phyloP scores from a whole-genome alignment of 768 basidiomycete genomes.

The Sporobolomyces roseus region DNA sequence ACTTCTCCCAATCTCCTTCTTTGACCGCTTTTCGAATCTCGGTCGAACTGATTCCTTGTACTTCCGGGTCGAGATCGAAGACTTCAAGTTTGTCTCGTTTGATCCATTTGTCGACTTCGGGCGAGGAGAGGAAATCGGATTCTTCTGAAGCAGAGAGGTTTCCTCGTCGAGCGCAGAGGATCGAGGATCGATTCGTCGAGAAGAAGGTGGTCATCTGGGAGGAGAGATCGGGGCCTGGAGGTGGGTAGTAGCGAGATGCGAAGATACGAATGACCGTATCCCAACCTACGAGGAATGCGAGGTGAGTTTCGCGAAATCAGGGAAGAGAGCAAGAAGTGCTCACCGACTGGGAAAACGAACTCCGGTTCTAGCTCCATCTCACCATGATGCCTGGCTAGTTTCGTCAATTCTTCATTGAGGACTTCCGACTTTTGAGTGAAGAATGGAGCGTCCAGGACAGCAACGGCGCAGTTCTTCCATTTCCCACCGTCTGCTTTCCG shows the following conservation, averaged over 20 bases:
- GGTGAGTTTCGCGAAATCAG: not conserved
- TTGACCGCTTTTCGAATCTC: conserved; percentile 57
- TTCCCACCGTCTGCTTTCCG: not conserved
- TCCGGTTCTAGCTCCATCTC: not conserved
- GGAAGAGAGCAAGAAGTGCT: not conserved
- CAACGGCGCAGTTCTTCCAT: conserved; percentile 63
- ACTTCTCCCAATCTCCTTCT: conserved; percentile 36
- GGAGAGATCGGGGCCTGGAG: conserved; percentile 55
- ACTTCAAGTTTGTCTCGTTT: conserved; percentile 57
- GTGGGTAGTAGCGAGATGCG: conserved; percentile 66
- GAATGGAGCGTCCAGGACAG: conserved; percentile 77
- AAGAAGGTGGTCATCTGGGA: conserved; percentile 61
- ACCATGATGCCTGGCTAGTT: conserved; percentile 46
- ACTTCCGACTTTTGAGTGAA: conserved; percentile 75
- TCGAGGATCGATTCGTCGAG: conserved; percentile 57
- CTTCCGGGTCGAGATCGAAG: conserved; percentile 58
- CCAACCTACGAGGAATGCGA: conserved; percentile 59
- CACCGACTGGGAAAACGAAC: conserved; percentile 27
- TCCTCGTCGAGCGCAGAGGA: conserved; percentile 65
- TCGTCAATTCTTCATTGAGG: conserved; percentile 57
- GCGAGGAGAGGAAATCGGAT: conserved; percentile 45
- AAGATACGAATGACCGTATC: conserved; percentile 83
- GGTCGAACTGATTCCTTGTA: conserved; percentile 66
- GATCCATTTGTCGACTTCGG: conserved; percentile 56
- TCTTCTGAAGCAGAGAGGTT: conserved; percentile 38